A percentile compares a stretch with the other conserved stretches of the same genome.
These are phyloP conservation scores for Piloderma croceum DNA, from an alignment of 768 basidiomycete species.

Conservation along the genomic window DNA sequence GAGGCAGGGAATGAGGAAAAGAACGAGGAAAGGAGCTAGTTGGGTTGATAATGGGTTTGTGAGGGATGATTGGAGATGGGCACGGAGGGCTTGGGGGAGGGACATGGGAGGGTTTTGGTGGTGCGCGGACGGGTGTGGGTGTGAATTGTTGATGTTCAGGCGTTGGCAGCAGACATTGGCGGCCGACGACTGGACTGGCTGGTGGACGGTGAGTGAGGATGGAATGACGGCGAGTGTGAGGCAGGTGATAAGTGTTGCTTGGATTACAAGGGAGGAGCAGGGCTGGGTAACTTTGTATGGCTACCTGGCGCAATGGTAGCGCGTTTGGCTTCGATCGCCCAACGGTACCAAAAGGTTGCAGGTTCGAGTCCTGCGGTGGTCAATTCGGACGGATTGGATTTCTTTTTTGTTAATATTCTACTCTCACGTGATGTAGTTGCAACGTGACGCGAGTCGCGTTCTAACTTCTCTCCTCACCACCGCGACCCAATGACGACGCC, in stretches of 20 bases:
- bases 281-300: background rate
- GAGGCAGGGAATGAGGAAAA: conserved; percentile 40
- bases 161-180: background rate
- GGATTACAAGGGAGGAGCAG: background rate
- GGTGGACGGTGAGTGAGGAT: background rate
- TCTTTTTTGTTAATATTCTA: too few relatives aligned
- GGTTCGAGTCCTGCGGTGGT: conserved; percentile 38
- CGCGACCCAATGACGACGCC: conserved; percentile 15
- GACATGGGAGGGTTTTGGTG: too few relatives aligned
- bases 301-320: conserved; percentile 6
- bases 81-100: background rate
- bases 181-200: too few relatives aligned
- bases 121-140: too few relatives aligned
- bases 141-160: background rate
- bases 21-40: conserved; percentile 48
- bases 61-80: background rate
- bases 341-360: conserved; percentile 30
- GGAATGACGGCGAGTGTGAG: background rate
- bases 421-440: too few relatives aligned
- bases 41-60: conserved; percentile 38
- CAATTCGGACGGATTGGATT: conserved; percentile 9
- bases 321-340: background rate
- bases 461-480: background rate
- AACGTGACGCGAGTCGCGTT: too few relatives aligned
- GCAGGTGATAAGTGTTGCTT: background rate